phyloP scores from a whole-genome alignment of 345 rosid genomes.

The Lepidium aucheri region DNA sequence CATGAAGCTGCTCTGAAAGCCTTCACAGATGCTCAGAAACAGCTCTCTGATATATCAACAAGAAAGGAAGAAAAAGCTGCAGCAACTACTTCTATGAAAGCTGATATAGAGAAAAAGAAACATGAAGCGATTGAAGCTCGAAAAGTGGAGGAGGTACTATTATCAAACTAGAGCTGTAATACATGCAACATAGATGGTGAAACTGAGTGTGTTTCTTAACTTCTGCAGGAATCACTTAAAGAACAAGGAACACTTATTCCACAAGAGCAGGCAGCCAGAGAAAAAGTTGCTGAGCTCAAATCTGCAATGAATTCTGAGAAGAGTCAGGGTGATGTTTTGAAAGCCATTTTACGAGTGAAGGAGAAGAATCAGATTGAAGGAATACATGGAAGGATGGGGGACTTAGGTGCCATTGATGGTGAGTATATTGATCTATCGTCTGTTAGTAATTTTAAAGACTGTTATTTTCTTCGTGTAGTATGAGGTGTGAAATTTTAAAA shows the following conservation, averaged over 20 bases:
- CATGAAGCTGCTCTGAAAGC: slow-evolving; percentile 75
- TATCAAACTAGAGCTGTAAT: slow-evolving; percentile 14
- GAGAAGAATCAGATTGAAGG: slow-evolving; percentile 78
- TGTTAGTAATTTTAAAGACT: not conserved
- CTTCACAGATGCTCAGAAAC: slow-evolving; percentile 70
- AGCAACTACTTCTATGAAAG: slow-evolving; percentile 35
- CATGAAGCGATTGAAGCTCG: slow-evolving; percentile 62
- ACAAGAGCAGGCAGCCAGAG: slow-evolving; percentile 86
- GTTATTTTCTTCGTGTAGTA: not conserved
- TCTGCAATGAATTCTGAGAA: slow-evolving; percentile 73
- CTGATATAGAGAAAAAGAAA: slow-evolving; percentile 52
- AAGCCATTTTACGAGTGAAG: slow-evolving; percentile 78
- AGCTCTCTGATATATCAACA: slow-evolving; percentile 51
- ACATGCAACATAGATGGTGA: slow-evolving; percentile 5
- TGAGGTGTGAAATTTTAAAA: not conserved
- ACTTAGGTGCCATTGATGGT: slow-evolving; percentile 98
- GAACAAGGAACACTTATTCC: slow-evolving; percentile 81
- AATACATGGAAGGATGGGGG: slow-evolving; percentile 95
- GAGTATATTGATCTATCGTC: slow-evolving; percentile 20
- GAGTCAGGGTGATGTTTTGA: slow-evolving; percentile 89
- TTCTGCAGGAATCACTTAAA: slow-evolving; percentile 62
- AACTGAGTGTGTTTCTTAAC: slow-evolving; percentile 8
- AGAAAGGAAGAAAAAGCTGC: slow-evolving; percentile 45
- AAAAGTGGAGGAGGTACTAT: slow-evolving; percentile 59
- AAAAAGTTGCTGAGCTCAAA: slow-evolving; percentile 79